Base-by-base conservation (phyloP, 1,284 basidiomycete species). In the Porodaedalea pini region DNA sequence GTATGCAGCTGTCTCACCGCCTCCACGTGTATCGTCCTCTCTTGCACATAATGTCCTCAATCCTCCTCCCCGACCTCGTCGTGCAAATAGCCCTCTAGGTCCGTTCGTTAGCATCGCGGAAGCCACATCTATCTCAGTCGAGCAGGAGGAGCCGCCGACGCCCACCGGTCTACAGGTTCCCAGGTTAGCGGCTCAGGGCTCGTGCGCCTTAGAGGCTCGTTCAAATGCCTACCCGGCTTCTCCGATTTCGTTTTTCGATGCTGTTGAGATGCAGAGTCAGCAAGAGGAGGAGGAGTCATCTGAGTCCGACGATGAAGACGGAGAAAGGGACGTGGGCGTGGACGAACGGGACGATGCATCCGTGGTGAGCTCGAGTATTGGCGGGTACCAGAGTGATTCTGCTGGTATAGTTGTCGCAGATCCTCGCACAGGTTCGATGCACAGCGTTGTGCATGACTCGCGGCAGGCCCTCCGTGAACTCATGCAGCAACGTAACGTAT, bases 201-300 rank as follows among this genome's bases (percentile, higher is more conserved):
- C 34, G 36, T 11, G 15, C 19, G 32, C 45, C 51, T 27, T 40
- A 34, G 32, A 43, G 17, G 15, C 36, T 32, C 39, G 43, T 23
- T 81, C 79, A 39, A 82, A 80, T 60, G 78, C 79, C n/a, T 80
- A 81, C 27, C 73, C 77, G 8, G 75, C 81, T 8, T 81, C 85
- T 8, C 80, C 85, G 0, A 79, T 82, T 27, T 81, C 80, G 43
- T 90, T 90, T 74, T 90, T 90, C 68, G 87, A 90, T 69, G 78
- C 73, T 59, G 81, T 90, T 53, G 83, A 88, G 64, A 72, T 75
- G 32, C 82, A 86, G 50, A 78, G 79, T n/a, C 83, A 83, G 66
- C 82, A 80, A 19, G 81, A 88, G 79, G 84, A 87, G 64, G 86
- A 85, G 61, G 70, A 86, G 50, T 2, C 2, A 21, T 44, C 41